Evolutionary conservation across 257 asterid genomes (phyloP), one percentile per base, ranked within the genome.

Genomic region (Mentha longifolia): DNA sequence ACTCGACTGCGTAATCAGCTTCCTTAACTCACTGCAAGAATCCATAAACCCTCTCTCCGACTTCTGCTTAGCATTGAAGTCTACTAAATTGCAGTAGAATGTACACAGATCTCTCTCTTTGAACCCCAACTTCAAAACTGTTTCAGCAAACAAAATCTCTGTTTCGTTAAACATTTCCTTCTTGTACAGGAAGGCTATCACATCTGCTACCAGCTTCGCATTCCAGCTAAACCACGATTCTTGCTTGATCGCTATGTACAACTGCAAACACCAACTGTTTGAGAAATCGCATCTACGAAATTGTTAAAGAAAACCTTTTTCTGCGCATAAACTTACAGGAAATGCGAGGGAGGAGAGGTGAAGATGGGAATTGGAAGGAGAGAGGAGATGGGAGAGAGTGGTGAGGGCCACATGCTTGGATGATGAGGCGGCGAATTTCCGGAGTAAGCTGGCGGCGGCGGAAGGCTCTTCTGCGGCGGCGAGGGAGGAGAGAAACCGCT

Each of bases 201-300:
- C 78, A 16, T 91, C 95, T 0, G 96, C 96, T 59, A 76, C 92
- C 55, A 91, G 85, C 88, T 88, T 94, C 8, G 90, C 79, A 62
- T 91, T 94, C 99, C 99, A 91, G 51, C 76, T 67, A 86, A 94
- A 94, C 97, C 99, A 91, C 1, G 97, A 50, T 60, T 89, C 90
- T 68, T 86, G 86, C 61, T 83, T 58, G 37, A 94, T 88, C 51
- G 75, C 72, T 64, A 74, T 41, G 73, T 89, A 94, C 89, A 94
- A 35, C 99, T 91, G 84, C 88, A 74, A 65, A 49, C 58, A 62
- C 30, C 68, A 61, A 76, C 31, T 52, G 28, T 33, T 65, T 64
- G 68, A 42, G 41, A 25, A 30, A 28, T 62, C 46, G 28, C 65
- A 35, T 12, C 12, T 28, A 15, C 16, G 55, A 59, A 65, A 0